phyloP scores from a whole-genome alignment of 2,329 filamentous ascomycete species.

The Nemania sp. region DNA sequence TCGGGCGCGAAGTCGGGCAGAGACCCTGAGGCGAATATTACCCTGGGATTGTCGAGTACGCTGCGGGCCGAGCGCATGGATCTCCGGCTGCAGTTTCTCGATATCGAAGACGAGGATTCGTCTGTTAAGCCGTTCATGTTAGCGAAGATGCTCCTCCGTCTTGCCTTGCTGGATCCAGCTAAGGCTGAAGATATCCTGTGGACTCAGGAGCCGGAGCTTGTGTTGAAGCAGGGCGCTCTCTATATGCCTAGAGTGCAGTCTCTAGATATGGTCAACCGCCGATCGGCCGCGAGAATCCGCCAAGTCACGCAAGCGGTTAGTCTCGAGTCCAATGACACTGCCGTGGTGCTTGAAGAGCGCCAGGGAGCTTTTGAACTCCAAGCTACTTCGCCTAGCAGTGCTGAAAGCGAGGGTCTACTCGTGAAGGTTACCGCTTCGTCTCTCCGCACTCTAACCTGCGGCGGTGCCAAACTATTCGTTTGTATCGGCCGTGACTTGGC shows the following conservation, averaged over 20 bases:
- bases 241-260: conserved; percentile 10
- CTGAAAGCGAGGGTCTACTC: background rate
- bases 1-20: conserved; percentile 6
- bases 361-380: background rate
- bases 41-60: background rate
- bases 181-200: conserved; percentile 1
- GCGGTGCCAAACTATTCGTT: background rate
- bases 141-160: conserved; percentile 9
- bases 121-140: conserved; percentile 2
- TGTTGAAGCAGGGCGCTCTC: conserved; percentile 8
- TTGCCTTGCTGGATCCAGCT: background rate
- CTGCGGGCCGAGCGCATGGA: conserved; percentile 1
- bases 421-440: background rate
- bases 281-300: background rate
- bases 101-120: conserved; percentile 3
- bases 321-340: background rate
- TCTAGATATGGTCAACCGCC: background rate
- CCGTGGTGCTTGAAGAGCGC: background rate
- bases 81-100: conserved; percentile 12
- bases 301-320: background rate
- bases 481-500: background rate
- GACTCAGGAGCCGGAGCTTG: conserved; percentile 15
- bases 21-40: conserved; percentile 6
- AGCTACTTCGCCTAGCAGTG: background rate
- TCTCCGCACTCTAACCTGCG: background rate